Percentiles rank a stretch among this genome's conserved stretches.
Evolutionary conservation across 108 stramenopile genomes (phyloP).

Genomic region (Fragilariopsis cylindrus): DNA sequence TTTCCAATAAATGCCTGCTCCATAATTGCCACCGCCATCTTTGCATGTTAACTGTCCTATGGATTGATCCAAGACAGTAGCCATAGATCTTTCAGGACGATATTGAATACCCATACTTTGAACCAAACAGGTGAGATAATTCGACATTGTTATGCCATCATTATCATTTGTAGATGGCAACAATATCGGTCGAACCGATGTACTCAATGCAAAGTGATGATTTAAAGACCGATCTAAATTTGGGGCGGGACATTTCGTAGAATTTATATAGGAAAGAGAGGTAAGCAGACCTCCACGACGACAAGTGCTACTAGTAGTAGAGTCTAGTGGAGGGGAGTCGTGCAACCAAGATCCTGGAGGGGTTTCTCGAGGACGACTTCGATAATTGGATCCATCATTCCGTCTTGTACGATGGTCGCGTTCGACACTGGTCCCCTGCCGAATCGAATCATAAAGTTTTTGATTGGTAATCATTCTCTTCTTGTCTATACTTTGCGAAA

Average conservation of each 20-base stretch:
- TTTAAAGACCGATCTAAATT: constrained; percentile 55
- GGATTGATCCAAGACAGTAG: constrained; percentile 54
- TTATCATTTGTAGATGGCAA: constrained; percentile 1
- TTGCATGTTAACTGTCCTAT: constrained; percentile 45
- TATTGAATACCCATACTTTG: constrained; percentile 73
- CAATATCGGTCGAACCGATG: constrained; percentile 54
- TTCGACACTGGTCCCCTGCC: constrained; percentile 62
- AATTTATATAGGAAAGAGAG: constrained; percentile 35
- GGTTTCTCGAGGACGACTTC: constrained; percentile 33
- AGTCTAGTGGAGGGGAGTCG: constrained; percentile 13
- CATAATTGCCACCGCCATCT: constrained; percentile 23
- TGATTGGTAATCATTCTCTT: constrained; percentile 12
- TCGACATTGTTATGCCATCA: constrained; percentile 8
- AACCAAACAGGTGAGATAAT: constrained; percentile 51
- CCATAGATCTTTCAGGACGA: constrained; percentile 66
- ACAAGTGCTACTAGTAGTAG: too few species aligned
- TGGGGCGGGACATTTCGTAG: background rate
- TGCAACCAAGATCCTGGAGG: constrained; percentile 70
- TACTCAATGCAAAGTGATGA: constrained; percentile 71
- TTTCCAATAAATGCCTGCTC: constrained; percentile 74
- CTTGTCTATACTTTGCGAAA: constrained; percentile 17
- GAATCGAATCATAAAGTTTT: constrained; percentile 34
- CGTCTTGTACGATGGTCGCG: constrained; percentile 53
- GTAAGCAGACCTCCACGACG: constrained; percentile 41
- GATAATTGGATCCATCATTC: constrained; percentile 12